Base-by-base conservation (phyloP, 371 early-diverging fungal species). In the Zancudomyces culisetae region DNA sequence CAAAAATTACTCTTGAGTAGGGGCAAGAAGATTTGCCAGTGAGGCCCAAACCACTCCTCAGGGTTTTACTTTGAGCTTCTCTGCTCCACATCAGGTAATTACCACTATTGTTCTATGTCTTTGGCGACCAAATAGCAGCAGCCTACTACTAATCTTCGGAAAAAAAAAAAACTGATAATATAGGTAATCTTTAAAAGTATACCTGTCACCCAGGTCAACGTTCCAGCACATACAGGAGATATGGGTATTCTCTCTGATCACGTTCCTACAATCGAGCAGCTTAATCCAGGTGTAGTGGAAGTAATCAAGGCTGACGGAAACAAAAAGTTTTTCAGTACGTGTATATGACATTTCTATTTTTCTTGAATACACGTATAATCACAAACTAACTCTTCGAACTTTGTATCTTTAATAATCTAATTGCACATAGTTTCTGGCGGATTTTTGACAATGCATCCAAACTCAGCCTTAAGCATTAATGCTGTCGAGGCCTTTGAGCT, bases 171-270 rank as follows among this genome's bases (percentile, higher is more conserved):
- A 15, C 35, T 35, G 35, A 35, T 35, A 15, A 35, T 35, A 35
- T 41, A 52, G 53, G 61, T 83, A 53, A 58, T 92, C 48, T 75
- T 83, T 72, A 79, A 81, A 67, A 76, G 76, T 57, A 59, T 66
- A 52, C 78, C 79, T 62, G 92, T 88, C 53, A 78, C 81, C 51
- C 93, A 91, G 70, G 92, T 97, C 62, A 93, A 97, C 76, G 68
- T 94, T 67, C 75, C 91, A 46, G 83, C 91, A 26, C 79, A 85
- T 43, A 84, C 88, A 48, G 98, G 98, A 59, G 92, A 90, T 67
- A 87, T 97, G 86, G 98, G 96, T 90, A 83, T 97, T 60, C 80
- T 97, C 46, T 91, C 93, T 63, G 83, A 87, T 75, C 98, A 97
- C 79, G 92, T 96, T 55, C 91, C 96, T 27, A 80, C 85, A 52